Conservation (phyloP, 1,284 basidiomycete species). For the Apiotrichum siamense region DNA sequence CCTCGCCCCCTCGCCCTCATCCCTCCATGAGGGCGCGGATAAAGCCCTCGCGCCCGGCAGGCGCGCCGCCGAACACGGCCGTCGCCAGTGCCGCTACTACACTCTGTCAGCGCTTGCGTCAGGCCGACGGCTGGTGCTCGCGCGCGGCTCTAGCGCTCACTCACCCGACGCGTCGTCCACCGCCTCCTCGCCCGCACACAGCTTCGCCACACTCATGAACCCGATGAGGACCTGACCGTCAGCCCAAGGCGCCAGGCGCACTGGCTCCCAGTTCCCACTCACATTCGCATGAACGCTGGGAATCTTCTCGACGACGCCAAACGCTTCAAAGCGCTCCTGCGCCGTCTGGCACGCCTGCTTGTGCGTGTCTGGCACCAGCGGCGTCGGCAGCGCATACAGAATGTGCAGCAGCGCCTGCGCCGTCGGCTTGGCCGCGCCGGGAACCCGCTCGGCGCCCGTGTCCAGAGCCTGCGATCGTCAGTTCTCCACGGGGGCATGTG, state of each 20-base stretch:
- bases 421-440: neutral
- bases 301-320: constrained; percentile 33
- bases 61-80: constrained; percentile 11
- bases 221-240: constrained; percentile 25
- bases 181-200: constrained; percentile 7
- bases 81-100: constrained; percentile 4
- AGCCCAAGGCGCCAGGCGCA: too few species aligned
- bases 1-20: too few species aligned
- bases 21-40: constrained; percentile 5
- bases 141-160: neutral
- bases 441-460: constrained; percentile 2
- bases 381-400: constrained; percentile 23
- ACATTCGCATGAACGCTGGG: constrained; percentile 36
- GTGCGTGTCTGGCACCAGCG: constrained; percentile 24
- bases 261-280: constrained; percentile 3
- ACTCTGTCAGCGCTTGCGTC: too few species aligned
- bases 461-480: constrained; percentile 14
- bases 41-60: constrained; percentile 4
- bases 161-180: neutral
- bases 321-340: constrained; percentile 34
- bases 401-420: constrained; percentile 28
- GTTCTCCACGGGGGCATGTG: neutral
- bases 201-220: constrained; percentile 26
- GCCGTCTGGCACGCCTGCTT: constrained; percentile 13
- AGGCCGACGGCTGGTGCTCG: too few species aligned